Evolutionary conservation across 345 rosid genomes (phyloP).

Genomic region (Brassica napus): Da-Ae NC_063445.1:50067501-50068000

Average conservation of each 20-base stretch:
- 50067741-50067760: neutral
- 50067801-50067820: conserved; percentile 70
- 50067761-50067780: conserved; percentile 16
- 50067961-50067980: conserved; percentile 83
- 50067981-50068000: conserved; percentile 77
- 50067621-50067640: neutral
- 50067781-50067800: conserved; percentile 64
- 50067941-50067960: conserved; percentile 70
- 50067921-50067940: conserved; percentile 91
- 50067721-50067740: neutral
- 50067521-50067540: neutral
- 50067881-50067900: conserved; percentile 79
- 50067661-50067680: neutral
- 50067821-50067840: conserved; percentile 81
- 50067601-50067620: neutral
- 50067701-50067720: neutral
- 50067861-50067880: conserved; percentile 75
- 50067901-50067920: conserved; percentile 68
- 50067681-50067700: neutral
- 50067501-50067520: neutral
- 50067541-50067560: neutral
- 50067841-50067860: conserved; percentile 85
- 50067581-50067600: neutral
- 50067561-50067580: neutral
- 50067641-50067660: neutral